Conservation (phyloP, 192 early-diverging fungal genomes). For the Linnemannia zychae region DNA sequence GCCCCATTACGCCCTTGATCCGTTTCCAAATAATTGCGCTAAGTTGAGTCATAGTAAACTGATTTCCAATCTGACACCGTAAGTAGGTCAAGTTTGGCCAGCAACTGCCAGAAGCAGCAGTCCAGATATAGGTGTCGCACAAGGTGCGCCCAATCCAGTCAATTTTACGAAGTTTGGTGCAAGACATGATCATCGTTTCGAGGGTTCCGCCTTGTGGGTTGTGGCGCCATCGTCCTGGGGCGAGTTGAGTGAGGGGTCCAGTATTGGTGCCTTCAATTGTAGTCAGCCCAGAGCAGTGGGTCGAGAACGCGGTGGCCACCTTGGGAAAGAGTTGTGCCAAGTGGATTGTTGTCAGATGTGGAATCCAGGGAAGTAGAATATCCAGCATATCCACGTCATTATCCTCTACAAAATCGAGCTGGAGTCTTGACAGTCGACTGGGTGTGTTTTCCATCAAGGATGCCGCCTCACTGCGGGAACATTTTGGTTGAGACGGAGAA, state of each 20-base stretch:
- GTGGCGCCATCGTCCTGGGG: background rate
- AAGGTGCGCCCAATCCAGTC: background rate
- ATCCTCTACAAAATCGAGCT: background rate
- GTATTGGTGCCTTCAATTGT: background rate
- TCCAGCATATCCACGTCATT: background rate
- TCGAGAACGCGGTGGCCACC: background rate
- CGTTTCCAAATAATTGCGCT: background rate
- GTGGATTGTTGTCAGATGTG: background rate
- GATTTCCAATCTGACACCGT: background rate
- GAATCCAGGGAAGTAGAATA: background rate
- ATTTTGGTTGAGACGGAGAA: too few species aligned
- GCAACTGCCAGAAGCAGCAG: background rate
- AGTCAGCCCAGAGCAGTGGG: background rate
- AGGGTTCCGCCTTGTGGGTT: background rate
- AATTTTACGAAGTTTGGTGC: background rate
- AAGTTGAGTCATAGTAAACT: background rate
- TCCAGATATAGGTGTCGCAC: background rate
- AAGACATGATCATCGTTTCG: background rate
- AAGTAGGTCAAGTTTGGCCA: background rate
- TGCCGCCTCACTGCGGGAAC: background rate
- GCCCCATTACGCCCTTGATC: background rate
- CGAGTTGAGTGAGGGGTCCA: background rate
- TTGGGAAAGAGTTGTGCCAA: background rate
- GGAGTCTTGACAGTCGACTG: background rate
- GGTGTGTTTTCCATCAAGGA: background rate